A percentile compares a stretch with the other conserved stretches of the same genome.
These are phyloP conservation scores for Didymella keratinophila DNA, from an alignment of 2,329 filamentous ascomycete species.

Conservation along the genomic window DNA sequence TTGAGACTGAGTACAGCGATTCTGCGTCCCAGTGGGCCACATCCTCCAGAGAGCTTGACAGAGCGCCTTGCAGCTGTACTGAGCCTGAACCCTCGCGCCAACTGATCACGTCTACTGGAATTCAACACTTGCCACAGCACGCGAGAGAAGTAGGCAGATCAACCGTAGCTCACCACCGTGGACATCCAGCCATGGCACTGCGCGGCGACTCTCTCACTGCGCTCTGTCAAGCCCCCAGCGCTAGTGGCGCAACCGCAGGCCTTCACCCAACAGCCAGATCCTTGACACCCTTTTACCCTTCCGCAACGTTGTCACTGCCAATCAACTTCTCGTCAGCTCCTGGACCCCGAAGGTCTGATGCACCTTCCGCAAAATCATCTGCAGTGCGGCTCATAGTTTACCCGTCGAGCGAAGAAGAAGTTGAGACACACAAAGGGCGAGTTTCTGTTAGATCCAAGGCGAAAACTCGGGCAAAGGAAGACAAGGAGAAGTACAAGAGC, in stretches of 20 bases:
- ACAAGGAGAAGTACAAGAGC: not conserved
- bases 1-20: not conserved
- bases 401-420: not conserved
- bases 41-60: not conserved
- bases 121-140: not conserved
- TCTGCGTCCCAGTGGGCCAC: not conserved
- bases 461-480: not conserved
- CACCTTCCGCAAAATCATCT: too few relatives aligned
- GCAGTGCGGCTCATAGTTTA: not conserved
- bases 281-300: not conserved
- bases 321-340: not conserved
- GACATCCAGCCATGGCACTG: not conserved
- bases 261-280: not conserved
- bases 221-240: not conserved
- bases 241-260: not conserved
- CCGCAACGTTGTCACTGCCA: not conserved
- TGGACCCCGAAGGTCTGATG: too few relatives aligned
- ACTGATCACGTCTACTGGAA: not conserved
- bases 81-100: not conserved
- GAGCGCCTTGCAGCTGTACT: not conserved
- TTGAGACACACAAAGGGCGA: not conserved
- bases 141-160: not conserved
- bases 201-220: constrained; percentile 10
- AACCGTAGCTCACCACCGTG: not conserved
- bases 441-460: too few relatives aligned